Evolutionary conservation across 108 stramenopile species (phyloP).

Genomic region (Pseudonitzschia delicatissima): DNA sequence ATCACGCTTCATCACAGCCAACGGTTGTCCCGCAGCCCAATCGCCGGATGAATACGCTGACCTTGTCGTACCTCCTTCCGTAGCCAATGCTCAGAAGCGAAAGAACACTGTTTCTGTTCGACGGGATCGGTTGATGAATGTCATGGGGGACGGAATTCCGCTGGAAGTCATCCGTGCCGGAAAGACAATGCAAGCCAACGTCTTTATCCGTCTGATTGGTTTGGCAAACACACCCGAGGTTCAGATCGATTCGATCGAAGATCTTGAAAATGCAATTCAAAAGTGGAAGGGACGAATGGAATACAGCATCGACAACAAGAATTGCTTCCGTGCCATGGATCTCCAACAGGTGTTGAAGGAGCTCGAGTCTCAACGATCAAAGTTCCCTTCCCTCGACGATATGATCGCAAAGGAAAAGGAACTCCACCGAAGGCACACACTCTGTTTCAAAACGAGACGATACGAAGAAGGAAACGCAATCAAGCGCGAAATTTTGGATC

Average conservation of each 20-base stretch:
- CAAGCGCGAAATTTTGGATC: conserved; percentile 27
- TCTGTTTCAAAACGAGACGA: conserved; percentile 23
- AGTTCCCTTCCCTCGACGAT: conserved; percentile 30
- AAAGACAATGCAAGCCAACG: conserved; percentile 29
- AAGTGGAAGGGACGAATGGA: conserved; percentile 14
- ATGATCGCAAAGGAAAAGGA: conserved; percentile 27
- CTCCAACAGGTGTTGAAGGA: conserved; percentile 25
- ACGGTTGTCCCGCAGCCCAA: conserved; percentile 42
- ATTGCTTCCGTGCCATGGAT: conserved; percentile 31
- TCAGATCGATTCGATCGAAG: conserved; percentile 23
- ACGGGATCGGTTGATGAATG: conserved; percentile 14
- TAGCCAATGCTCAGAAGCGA: conserved; percentile 14
- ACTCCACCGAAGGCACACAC: conserved; percentile 15
- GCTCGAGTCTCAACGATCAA: conserved; percentile 12
- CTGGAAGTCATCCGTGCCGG: conserved; percentile 20
- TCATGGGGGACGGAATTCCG: conserved; percentile 34
- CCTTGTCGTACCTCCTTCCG: conserved; percentile 36
- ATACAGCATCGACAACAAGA: conserved; percentile 18
- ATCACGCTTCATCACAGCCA: conserved; percentile 37
- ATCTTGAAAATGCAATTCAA: conserved; percentile 13
- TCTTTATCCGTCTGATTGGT: conserved; percentile 31
- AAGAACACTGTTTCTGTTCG: conserved; percentile 15
- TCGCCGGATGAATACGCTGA: conserved; percentile 38
- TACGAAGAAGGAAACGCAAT: conserved; percentile 31
- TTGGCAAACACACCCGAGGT: conserved; percentile 38